phyloP scores from a whole-genome alignment of 495 filamentous ascomycete genomes.

The Aspergillus affinis region DNA sequence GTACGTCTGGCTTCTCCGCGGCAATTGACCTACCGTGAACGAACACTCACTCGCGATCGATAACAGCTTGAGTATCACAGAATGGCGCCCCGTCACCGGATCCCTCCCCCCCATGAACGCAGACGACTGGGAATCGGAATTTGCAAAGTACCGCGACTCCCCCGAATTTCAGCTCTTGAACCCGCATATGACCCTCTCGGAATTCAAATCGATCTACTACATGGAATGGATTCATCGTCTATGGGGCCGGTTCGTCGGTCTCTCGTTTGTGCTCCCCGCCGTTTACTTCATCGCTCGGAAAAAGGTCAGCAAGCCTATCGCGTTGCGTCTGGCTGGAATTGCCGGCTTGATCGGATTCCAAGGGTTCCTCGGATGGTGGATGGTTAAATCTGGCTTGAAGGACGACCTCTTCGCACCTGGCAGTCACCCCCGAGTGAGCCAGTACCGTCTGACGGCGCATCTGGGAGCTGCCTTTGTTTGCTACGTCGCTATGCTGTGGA shows the following conservation, averaged over 20 bases:
- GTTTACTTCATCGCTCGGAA: slow-evolving; percentile 83
- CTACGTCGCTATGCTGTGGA: slow-evolving; percentile 92
- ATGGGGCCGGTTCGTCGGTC: slow-evolving; percentile 90
- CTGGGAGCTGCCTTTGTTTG: slow-evolving; percentile 85
- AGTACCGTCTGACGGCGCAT: slow-evolving; percentile 90
- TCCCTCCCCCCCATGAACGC: slow-evolving; percentile 77
- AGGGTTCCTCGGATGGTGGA: slow-evolving; percentile 97
- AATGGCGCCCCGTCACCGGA: slow-evolving; percentile 97
- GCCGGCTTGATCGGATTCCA: slow-evolving; percentile 90
- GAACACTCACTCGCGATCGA: slow-evolving; percentile 26
- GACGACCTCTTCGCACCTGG: slow-evolving; percentile 93
- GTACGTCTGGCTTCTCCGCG: slow-evolving; percentile 46
- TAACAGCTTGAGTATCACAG: slow-evolving; percentile 88
- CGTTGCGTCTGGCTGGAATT: slow-evolving; percentile 75
- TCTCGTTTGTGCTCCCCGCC: slow-evolving; percentile 85
- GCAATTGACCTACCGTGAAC: slow-evolving; percentile 1
- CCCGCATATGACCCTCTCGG: slow-evolving; percentile 81
- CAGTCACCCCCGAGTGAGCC: slow-evolving; percentile 84
- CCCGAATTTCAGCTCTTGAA: slow-evolving; percentile 92
- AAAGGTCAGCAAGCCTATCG: slow-evolving; percentile 76
- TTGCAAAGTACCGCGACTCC: slow-evolving; percentile 83
- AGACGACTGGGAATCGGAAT: slow-evolving; percentile 85
- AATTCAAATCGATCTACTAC: slow-evolving; percentile 98
- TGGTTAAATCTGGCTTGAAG: slow-evolving; percentile 94
- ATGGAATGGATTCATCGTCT: slow-evolving; percentile 99